Evolutionary conservation across 805 yeast genomes (phyloP).

Genomic region (Nakazawaea peltata): DNA sequence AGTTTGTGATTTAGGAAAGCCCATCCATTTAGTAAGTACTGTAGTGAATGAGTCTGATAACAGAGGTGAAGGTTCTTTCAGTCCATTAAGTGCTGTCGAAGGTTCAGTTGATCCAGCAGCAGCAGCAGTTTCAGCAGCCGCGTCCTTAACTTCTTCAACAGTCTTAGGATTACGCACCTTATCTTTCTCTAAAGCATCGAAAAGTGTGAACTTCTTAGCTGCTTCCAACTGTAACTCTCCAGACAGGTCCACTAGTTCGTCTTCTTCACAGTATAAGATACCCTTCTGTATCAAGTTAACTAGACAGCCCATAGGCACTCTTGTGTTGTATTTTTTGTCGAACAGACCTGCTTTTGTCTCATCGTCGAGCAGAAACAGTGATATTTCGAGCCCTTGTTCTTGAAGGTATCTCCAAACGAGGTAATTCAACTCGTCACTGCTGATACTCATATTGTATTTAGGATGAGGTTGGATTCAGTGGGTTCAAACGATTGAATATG

Average conservation of each 20-base stretch:
- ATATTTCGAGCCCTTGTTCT: conserved; percentile 70
- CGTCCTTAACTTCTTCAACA: conserved; percentile 6
- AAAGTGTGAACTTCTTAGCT: conserved; percentile 34
- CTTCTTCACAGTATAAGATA: conserved; percentile 65
- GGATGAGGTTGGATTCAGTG: no score
- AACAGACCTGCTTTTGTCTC: conserved; percentile 56
- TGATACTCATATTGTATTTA: conserved; percentile 55
- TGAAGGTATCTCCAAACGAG: conserved; percentile 89
- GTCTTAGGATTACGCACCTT: conserved; percentile 13
- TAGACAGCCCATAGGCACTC: conserved; percentile 71
- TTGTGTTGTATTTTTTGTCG: conserved; percentile 40
- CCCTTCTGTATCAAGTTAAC: conserved; percentile 85
- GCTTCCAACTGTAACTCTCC: conserved; percentile 16
- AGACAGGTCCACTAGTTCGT: conserved; percentile 37
- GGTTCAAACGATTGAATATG: no score
- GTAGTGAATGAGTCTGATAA: conserved; percentile 21
- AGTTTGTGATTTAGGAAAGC: conserved; percentile 35
- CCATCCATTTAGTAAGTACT: conserved; percentile 28
- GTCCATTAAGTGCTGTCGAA: no score
- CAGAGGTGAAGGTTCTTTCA: conserved; percentile 9
- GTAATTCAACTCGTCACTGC: conserved; percentile 81
- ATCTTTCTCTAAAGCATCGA: conserved; percentile 44
- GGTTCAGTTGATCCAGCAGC: no score
- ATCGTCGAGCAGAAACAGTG: conserved; percentile 76
- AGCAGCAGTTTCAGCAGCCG: conserved; percentile 6